Evolutionary conservation across 345 rosid species (phyloP).

Genomic region (Mallotus nudiflorus): DNA sequence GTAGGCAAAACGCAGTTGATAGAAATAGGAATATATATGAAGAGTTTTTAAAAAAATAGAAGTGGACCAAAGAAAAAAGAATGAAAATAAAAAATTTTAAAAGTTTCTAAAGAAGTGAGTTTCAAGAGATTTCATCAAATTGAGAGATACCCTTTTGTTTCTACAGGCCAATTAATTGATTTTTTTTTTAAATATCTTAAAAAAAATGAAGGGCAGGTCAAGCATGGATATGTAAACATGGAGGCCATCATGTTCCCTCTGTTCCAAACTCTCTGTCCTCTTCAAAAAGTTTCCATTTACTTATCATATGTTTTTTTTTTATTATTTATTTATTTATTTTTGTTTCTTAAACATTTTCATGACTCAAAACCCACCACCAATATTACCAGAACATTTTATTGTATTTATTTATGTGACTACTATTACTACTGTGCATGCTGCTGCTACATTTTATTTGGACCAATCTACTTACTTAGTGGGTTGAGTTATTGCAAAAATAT

Average conservation of each 20-base stretch:
- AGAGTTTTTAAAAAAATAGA: too few relatives aligned
- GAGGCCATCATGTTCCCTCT: slow-evolving; percentile 84
- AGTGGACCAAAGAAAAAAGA: slow-evolving; percentile 21
- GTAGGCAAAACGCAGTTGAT: slow-evolving; percentile 5
- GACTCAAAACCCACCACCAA: slow-evolving; percentile 5
- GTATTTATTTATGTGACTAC: not conserved
- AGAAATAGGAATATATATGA: not conserved
- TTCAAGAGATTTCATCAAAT: slow-evolving; percentile 40
- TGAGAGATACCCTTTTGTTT: slow-evolving; percentile 15
- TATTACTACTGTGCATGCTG: too few relatives aligned
- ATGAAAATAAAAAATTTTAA: too few relatives aligned
- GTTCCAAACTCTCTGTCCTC: slow-evolving; percentile 52
- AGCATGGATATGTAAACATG: slow-evolving; percentile 43
- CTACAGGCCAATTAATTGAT: too few relatives aligned
- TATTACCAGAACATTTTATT: not conserved
- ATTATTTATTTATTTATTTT: slow-evolving; percentile 12
- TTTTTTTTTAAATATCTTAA: too few relatives aligned
- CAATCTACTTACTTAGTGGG: too few relatives aligned
- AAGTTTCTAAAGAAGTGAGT: slow-evolving; percentile 6
- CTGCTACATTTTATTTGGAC: too few relatives aligned
- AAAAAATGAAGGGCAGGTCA: not conserved
- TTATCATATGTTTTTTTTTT: too few relatives aligned
- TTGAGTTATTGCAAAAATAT: not conserved
- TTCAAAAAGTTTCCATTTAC: slow-evolving; percentile 37
- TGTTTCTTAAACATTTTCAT: slow-evolving; percentile 6